phyloP scores from a whole-genome alignment of 2,329 filamentous ascomycete genomes.

The Bipolaris cookei region DNA sequence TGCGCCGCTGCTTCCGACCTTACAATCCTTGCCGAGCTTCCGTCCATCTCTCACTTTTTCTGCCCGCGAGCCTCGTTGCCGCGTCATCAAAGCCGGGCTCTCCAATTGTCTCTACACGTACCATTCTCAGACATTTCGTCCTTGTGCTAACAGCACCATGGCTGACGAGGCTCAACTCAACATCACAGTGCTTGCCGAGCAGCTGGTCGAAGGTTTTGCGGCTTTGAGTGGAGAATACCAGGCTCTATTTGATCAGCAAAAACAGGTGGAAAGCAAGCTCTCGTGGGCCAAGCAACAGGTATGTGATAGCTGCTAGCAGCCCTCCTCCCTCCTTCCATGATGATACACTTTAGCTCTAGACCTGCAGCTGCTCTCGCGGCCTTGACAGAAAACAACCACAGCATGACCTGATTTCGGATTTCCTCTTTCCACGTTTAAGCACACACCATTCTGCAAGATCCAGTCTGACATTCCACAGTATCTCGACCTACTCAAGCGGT shows the following conservation, averaged over 20 bases:
- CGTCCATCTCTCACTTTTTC: conserved; percentile 22
- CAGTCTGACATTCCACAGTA: conserved; percentile 44
- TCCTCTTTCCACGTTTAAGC: conserved; percentile 6
- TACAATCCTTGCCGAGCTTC: conserved; percentile 23
- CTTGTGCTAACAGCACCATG: conserved; percentile 31
- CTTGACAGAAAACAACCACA: conserved; percentile 55
- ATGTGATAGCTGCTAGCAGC: conserved; percentile 24
- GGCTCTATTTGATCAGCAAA: conserved; percentile 53
- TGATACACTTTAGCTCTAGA: conserved; percentile 60
- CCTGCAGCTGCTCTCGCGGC: conserved; percentile 55
- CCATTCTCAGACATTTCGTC: conserved; percentile 8
- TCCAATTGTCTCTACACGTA: conserved; percentile 6
- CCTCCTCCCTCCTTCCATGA: conserved; percentile 42
- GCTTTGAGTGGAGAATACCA: conserved; percentile 56
- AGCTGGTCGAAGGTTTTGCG: conserved; percentile 56
- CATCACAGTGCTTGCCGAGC: conserved; percentile 47
- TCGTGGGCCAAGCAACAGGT: conserved; percentile 59
- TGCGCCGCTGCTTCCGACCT: conserved; percentile 15
- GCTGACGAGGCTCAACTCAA: conserved; percentile 31
- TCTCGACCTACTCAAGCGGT: conserved; percentile 50
- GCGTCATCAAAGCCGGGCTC: conserved; percentile 34
- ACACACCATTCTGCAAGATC: not conserved
- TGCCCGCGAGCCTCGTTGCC: conserved; percentile 28
- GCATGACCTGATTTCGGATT: conserved; percentile 48
- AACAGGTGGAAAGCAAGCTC: conserved; percentile 56